Evolutionary conservation across 2,329 filamentous ascomycete genomes (phyloP), one percentile per base, ranked within the genome.

Genomic region (Fusarium euwallaceae): DNA sequence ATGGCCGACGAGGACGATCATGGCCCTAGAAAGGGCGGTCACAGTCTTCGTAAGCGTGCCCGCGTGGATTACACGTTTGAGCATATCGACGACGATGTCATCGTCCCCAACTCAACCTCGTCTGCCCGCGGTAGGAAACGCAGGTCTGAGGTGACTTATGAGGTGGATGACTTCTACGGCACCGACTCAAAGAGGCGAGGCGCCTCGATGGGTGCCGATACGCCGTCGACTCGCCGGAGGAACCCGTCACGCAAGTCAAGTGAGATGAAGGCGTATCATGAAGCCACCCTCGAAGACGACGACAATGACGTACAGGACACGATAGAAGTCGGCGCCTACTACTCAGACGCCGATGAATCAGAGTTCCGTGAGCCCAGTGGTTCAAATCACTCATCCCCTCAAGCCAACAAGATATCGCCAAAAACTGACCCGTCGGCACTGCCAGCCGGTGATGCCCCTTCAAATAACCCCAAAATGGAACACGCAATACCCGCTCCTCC

Each of bases 61-160:
- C 88, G 88, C 68, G 84, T 91, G 72, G 88, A 91, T 80, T 91
- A 91, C 83, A 88, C 87, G 37, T 84, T 86, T 76, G 86, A 87
- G 76, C 87, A 89, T 73, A 84, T 87, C 71, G 85, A 86, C 64
- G 87, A 89, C 69, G 88, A 90, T 51, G 80, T 80, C 48, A 64
- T 79, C 56, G 80, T 81, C 43, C 81, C 81, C 74, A 82, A 78
- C 80, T 81, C 80, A 10, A 79, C 81, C 20, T 79, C 80, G 20
- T 79, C 82, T 6, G 65, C 80, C 61, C 83, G 83, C 65, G 77
- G 75, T 67, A 82, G 80, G 68, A 84, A 84, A 79, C 80, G 84
- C 75, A 82, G 79, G 70, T 75, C 82, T n/a, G 80, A 81, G 29
- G 75, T 78, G 61, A 80, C 76, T 64, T 82, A 82, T 39, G 83